A percentile compares a stretch with the other conserved stretches of the same genome.
phyloP scores from a whole-genome alignment of 148 eudicot species.

The Dianthus caryophyllus region DNA sequence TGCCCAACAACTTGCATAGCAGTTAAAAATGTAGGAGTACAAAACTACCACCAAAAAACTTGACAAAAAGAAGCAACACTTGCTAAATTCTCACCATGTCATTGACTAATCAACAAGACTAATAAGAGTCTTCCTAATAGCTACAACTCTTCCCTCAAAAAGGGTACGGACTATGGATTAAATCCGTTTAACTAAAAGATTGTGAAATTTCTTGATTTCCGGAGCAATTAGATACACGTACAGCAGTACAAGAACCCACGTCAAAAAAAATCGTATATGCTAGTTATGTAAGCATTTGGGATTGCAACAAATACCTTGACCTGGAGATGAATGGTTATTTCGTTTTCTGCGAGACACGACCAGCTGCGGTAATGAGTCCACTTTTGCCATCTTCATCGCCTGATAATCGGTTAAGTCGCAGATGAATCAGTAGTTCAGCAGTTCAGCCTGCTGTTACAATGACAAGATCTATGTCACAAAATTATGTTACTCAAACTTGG shows the following conservation, averaged over 20 bases:
- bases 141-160: neutral
- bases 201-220: neutral
- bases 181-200: neutral
- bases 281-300: slow-evolving; percentile 3
- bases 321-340: neutral
- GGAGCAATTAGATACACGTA: neutral
- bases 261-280: neutral
- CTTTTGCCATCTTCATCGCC: neutral
- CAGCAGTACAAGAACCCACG: slow-evolving; percentile 11
- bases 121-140: neutral
- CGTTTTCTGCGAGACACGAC: neutral
- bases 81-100: slow-evolving; percentile 7
- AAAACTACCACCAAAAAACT: neutral
- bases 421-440: too few species aligned
- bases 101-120: slow-evolving; percentile 5
- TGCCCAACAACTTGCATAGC: neutral
- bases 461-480: neutral
- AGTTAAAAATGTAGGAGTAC: neutral
- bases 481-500: too few species aligned
- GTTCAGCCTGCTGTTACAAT: neutral
- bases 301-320: neutral
- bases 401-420: too few species aligned
- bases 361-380: neutral
- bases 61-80: neutral
- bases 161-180: too few species aligned